phyloP scores from a whole-genome alignment of 1,284 basidiomycete species.

The Boletus calvinii region DNA sequence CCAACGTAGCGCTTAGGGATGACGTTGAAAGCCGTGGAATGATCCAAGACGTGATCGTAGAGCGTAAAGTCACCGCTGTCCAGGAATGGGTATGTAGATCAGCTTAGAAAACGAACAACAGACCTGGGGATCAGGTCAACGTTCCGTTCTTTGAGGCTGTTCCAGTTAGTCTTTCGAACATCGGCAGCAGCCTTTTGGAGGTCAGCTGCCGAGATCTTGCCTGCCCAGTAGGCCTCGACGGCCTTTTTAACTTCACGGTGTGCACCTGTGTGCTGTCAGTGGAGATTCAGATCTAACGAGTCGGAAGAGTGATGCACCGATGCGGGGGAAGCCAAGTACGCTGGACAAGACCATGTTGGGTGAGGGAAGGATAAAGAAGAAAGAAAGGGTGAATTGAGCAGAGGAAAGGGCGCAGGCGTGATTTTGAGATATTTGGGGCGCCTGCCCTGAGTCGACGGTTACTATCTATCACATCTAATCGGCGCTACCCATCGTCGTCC shows the following conservation, averaged over 20 bases:
- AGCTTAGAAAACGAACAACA: conserved; percentile 29
- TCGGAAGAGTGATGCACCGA: conserved; percentile 57
- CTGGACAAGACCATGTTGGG: conserved; percentile 73
- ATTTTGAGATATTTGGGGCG: conserved; percentile 31
- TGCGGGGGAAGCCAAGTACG: conserved; percentile 96
- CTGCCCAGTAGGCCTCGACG: conserved; percentile 97
- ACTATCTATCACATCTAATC: conserved; percentile 35
- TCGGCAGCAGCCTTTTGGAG: conserved; percentile 88
- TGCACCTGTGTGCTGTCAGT: conserved; percentile 49
- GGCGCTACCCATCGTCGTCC: neutral
- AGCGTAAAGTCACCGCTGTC: conserved; percentile 95
- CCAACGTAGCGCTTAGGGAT: conserved; percentile 94
- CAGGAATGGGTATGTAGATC: conserved; percentile 25
- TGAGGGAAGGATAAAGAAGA: conserved; percentile 26
- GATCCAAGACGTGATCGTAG: conserved; percentile 99
- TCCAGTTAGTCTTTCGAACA: conserved; percentile 91
- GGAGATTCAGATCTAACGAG: neutral
- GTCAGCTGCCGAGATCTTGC: conserved; percentile 87
- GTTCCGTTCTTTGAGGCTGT: conserved; percentile 81
- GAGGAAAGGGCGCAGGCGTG: conserved; percentile 14
- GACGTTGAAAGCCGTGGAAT: conserved; percentile 95
- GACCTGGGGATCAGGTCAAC: conserved; percentile 94
- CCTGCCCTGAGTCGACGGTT: conserved; percentile 36
- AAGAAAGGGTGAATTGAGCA: conserved; percentile 34
- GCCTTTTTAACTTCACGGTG: conserved; percentile 99